Conservation (phyloP, 352 stramenopile genomes). For the Pythium utonaiense region DNA sequence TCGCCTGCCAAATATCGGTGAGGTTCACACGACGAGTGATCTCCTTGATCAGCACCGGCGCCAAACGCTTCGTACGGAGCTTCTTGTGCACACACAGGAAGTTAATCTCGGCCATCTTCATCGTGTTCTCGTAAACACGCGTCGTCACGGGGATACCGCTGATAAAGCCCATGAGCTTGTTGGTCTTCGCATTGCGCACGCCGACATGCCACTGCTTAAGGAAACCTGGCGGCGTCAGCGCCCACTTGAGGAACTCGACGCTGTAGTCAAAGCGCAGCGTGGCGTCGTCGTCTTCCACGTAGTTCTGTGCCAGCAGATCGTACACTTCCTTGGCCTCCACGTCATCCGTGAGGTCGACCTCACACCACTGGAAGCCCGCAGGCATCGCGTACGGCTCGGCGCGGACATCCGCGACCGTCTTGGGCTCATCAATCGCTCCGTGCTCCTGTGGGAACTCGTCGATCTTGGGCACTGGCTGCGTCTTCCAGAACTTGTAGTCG, state of each 20-base stretch:
- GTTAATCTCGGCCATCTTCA: slow-evolving; percentile 95
- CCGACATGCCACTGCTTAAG: slow-evolving; percentile 93
- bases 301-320: slow-evolving; percentile 96
- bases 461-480: slow-evolving; percentile 80
- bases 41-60: slow-evolving; percentile 99
- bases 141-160: slow-evolving; percentile 91
- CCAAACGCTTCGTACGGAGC: slow-evolving; percentile 93
- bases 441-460: slow-evolving; percentile 69
- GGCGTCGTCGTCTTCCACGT: slow-evolving; percentile 98
- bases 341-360: slow-evolving; percentile 87
- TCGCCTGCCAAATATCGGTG: slow-evolving; percentile 91
- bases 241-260: slow-evolving; percentile 83
- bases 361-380: slow-evolving; percentile 91
- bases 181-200: slow-evolving; percentile 88
- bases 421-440: slow-evolving; percentile 92
- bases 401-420: slow-evolving; percentile 88
- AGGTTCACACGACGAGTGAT: slow-evolving; percentile 98
- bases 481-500: slow-evolving; percentile 90
- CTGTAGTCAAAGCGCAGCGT: slow-evolving; percentile 96
- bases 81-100: slow-evolving; percentile 99
- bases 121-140: slow-evolving; percentile 46
- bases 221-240: slow-evolving; percentile 93
- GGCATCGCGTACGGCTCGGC: slow-evolving; percentile 96
- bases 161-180: slow-evolving; percentile 98
- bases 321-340: slow-evolving; percentile 92